Conservation (phyloP, 495 filamentous ascomycete genomes). For the Xeromyces bisporus region DNA sequence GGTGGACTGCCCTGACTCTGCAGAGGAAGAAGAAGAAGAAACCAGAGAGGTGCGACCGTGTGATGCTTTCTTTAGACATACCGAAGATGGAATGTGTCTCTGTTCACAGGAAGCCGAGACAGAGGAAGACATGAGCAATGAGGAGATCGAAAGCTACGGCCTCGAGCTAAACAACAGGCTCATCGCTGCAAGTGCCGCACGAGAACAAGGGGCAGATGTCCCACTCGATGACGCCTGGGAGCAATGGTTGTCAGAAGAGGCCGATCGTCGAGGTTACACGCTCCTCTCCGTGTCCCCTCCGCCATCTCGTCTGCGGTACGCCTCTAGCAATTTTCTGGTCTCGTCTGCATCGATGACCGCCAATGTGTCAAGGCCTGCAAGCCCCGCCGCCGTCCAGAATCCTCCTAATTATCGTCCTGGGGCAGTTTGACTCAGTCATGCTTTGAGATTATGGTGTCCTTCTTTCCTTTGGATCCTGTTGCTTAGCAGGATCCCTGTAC, state of each 20-base stretch:
- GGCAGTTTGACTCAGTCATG: constrained; percentile 1
- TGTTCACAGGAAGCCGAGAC: constrained; percentile 17
- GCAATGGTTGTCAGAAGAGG: constrained; percentile 69
- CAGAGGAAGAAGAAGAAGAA: constrained; percentile 10
- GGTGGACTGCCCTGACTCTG: constrained; percentile 14
- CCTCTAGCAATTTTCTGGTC: not conserved
- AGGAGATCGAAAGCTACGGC: constrained; percentile 54
- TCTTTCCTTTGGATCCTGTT: constrained; percentile 3
- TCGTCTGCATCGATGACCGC: not conserved
- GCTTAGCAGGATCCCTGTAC: too few relatives aligned
- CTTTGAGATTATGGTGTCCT: constrained; percentile 1
- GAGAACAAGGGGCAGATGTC: constrained; percentile 44
- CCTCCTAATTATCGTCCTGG: not conserved
- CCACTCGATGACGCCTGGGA: constrained; percentile 68
- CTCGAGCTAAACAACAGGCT: constrained; percentile 56
- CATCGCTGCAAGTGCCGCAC: constrained; percentile 46
- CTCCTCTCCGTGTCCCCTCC: not conserved
- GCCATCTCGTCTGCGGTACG: not conserved
- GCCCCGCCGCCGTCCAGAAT: not conserved
- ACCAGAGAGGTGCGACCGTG: constrained; percentile 12
- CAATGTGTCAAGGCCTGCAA: not conserved
- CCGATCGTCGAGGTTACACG: constrained; percentile 38
- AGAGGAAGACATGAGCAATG: constrained; percentile 47
- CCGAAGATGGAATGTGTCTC: constrained; percentile 12
- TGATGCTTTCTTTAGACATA: constrained; percentile 5